phyloP scores from a whole-genome alignment of 352 stramenopile genomes.

The Globisporangium perplexum region DNA sequence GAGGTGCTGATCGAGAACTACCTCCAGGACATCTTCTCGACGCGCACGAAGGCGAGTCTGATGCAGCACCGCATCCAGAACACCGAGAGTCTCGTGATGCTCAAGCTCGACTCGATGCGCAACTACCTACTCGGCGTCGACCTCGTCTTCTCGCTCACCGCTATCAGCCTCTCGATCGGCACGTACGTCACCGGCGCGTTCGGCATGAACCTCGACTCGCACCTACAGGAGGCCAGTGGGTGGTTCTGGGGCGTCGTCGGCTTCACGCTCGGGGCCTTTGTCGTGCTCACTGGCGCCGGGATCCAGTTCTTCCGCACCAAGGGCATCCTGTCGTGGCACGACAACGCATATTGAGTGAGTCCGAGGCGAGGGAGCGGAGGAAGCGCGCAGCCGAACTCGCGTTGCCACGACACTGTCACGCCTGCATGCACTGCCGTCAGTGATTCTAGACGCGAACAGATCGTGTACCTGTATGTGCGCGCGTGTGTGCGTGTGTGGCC shows the following conservation, averaged over 20 bases:
- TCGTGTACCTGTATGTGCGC: conserved; percentile 15
- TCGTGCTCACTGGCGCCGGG: conserved; percentile 33
- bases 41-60: conserved; percentile 54
- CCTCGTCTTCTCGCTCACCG: conserved; percentile 68
- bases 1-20: conserved; percentile 18
- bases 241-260: conserved; percentile 63
- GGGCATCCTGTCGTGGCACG: conserved; percentile 36
- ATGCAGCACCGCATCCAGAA: conserved; percentile 74
- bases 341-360: neutral
- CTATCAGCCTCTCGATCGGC: conserved; percentile 47
- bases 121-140: conserved; percentile 64
- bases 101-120: conserved; percentile 63
- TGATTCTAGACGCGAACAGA: too few relatives aligned
- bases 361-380: too few relatives aligned
- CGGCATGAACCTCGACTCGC: conserved; percentile 60
- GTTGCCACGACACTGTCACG: too few relatives aligned
- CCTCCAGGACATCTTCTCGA: conserved; percentile 58
- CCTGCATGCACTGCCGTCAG: too few relatives aligned
- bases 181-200: conserved; percentile 55
- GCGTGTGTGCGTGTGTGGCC: neutral
- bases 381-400: too few relatives aligned
- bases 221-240: conserved; percentile 27
- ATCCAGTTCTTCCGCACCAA: conserved; percentile 63
- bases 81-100: conserved; percentile 69
- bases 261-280: conserved; percentile 33